Conservation (phyloP, 179 eudicot species). For the Vitellaria paradoxa region DNA sequence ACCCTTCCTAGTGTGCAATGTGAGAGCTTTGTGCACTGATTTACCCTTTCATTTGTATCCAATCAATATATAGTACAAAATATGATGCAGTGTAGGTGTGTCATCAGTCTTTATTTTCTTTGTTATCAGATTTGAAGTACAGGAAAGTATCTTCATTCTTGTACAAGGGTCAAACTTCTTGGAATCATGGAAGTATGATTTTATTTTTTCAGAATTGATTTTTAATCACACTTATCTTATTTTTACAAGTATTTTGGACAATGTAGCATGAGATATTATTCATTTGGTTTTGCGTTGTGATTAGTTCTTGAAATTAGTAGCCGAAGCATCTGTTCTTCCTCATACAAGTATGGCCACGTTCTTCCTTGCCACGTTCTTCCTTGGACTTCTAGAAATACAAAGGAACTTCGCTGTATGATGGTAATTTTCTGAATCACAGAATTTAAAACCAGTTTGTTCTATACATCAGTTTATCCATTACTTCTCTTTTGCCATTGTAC, state of each 20-base stretch:
- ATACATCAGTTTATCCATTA: neutral
- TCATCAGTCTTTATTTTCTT: neutral
- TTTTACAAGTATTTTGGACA: neutral
- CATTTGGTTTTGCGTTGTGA: slow-evolving; percentile 11
- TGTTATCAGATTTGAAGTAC: slow-evolving; percentile 22
- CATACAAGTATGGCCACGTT: slow-evolving; percentile 25
- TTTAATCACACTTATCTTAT: neutral
- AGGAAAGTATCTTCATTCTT: slow-evolving; percentile 9
- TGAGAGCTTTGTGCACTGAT: too few relatives aligned
- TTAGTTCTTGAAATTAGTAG: slow-evolving; percentile 28
- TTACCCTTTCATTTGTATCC: neutral
- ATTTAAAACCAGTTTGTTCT: slow-evolving; percentile 7
- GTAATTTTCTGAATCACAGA: slow-evolving; percentile 28
- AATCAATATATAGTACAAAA: neutral
- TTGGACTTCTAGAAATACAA: slow-evolving; percentile 35
- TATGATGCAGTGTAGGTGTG: neutral
- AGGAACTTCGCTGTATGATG: slow-evolving; percentile 34
- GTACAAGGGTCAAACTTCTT: neutral
- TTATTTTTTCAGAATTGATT: neutral
- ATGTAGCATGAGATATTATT: neutral
- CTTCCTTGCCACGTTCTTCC: slow-evolving; percentile 25
- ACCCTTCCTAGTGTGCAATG: too few relatives aligned
- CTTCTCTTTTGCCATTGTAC: neutral
- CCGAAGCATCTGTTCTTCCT: slow-evolving; percentile 30
- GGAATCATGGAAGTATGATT: slow-evolving; percentile 8